Evolutionary conservation across 2,329 filamentous ascomycete genomes (phyloP).

Genomic region (Xylariaceae sp.): DNA sequence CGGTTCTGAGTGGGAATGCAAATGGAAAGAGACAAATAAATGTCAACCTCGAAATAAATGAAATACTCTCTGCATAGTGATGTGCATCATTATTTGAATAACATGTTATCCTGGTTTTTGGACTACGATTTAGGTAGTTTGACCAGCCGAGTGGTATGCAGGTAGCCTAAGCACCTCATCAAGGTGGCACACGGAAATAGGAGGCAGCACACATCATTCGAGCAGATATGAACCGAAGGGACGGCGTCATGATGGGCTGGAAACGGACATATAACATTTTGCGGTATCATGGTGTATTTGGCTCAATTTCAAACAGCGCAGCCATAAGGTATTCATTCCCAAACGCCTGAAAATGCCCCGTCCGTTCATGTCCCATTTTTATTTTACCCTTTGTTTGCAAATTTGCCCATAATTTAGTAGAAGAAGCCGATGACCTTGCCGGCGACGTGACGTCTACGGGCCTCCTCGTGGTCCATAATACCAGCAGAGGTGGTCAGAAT

Average conservation of each 20-base stretch:
- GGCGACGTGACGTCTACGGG: slow-evolving; percentile 95
- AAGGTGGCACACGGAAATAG: too few relatives aligned
- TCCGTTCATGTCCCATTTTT: slow-evolving; percentile 8
- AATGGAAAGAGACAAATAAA: too few relatives aligned
- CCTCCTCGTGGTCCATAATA: slow-evolving; percentile 99
- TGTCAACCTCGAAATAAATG: too few relatives aligned
- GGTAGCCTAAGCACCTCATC: too few relatives aligned
- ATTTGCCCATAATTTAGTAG: slow-evolving; percentile 59
- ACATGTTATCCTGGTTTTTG: too few relatives aligned
- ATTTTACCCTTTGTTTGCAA: slow-evolving; percentile 5
- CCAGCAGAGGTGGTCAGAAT: slow-evolving; percentile 98
- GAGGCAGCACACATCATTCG: neutral
- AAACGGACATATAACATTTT: slow-evolving; percentile 24
- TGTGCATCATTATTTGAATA: too few relatives aligned
- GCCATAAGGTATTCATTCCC: slow-evolving; percentile 22
- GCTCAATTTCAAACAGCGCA: slow-evolving; percentile 21
- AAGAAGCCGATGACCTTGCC: slow-evolving; percentile 99
- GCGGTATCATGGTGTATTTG: slow-evolving; percentile 28
- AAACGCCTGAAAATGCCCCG: slow-evolving; percentile 31
- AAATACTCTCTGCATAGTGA: too few relatives aligned
- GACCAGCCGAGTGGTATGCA: too few relatives aligned
- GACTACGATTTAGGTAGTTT: too few relatives aligned
- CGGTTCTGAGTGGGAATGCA: too few relatives aligned
- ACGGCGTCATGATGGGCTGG: neutral
- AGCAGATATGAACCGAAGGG: neutral